These are phyloP conservation scores for Cladosporium sp. DNA, from an alignment of 2,329 filamentous ascomycete genomes.

Conservation along the genomic window DNA sequence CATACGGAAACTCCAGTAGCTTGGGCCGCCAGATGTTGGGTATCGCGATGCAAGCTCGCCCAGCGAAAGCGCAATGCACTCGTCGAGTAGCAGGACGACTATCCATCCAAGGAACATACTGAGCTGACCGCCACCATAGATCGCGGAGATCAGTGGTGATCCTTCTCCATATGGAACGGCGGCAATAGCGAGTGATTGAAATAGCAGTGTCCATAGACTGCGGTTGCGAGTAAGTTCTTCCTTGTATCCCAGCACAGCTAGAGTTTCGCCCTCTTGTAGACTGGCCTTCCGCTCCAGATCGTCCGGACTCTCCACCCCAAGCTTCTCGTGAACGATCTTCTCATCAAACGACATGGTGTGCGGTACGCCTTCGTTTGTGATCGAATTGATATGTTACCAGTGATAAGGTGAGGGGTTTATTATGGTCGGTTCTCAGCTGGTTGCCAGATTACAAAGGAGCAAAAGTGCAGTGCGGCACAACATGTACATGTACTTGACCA, in stretches of 20 bases:
- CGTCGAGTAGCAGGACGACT: constrained; percentile 65
- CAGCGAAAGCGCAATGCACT: constrained; percentile 69
- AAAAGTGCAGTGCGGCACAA: constrained; percentile 1
- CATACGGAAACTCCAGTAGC: constrained; percentile 67
- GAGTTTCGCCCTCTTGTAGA: constrained; percentile 35
- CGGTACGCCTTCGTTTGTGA: not conserved
- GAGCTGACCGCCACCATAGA: constrained; percentile 66
- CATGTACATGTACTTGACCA: constrained; percentile 3
- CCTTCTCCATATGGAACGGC: constrained; percentile 60
- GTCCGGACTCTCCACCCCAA: not conserved
- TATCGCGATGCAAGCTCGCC: constrained; percentile 74
- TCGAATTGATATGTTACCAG: not conserved
- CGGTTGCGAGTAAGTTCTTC: constrained; percentile 61
- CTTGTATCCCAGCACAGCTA: constrained; percentile 58
- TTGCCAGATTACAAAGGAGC: not conserved
- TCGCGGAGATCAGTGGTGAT: constrained; percentile 56
- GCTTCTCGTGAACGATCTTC: constrained; percentile 8
- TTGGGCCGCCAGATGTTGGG: constrained; percentile 75
- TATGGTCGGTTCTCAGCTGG: not conserved
- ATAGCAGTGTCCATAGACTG: constrained; percentile 61
- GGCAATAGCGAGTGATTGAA: constrained; percentile 63
- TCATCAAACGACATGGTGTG: not conserved
- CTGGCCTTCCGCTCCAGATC: constrained; percentile 22
- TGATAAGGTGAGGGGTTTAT: not conserved
- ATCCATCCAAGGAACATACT: constrained; percentile 74